Evolutionary conservation across 2,329 filamentous ascomycete genomes (phyloP).

Genomic region (Magnaporthiopsis poae): DNA sequence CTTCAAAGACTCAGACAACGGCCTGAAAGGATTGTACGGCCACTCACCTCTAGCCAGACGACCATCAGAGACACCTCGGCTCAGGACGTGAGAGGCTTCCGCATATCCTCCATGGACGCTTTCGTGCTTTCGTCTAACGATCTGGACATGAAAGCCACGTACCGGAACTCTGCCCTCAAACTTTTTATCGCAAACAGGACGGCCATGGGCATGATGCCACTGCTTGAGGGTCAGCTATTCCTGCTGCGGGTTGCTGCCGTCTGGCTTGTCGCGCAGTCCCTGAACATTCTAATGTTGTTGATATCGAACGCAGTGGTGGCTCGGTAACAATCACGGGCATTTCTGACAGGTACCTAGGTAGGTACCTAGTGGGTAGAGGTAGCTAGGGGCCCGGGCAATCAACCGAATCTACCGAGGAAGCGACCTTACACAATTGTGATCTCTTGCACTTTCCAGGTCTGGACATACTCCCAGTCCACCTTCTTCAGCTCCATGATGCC

Average conservation of each 20-base stretch:
- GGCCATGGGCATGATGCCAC: slow-evolving; percentile 25
- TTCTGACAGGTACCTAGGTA: too few relatives aligned
- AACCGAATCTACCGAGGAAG: too few relatives aligned
- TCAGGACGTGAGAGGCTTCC: slow-evolving; percentile 35
- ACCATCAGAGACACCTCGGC: slow-evolving; percentile 10
- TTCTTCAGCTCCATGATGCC: too few relatives aligned
- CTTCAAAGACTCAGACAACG: slow-evolving; percentile 35
- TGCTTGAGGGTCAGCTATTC: slow-evolving; percentile 25
- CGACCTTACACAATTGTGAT: too few relatives aligned
- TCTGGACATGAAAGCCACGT: slow-evolving; percentile 20
- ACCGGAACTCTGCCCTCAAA: slow-evolving; percentile 28
- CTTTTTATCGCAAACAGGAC: slow-evolving; percentile 36
- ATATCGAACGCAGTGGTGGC: too few relatives aligned
- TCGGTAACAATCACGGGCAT: too few relatives aligned
- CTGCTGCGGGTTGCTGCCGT: slow-evolving; percentile 17
- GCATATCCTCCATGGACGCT: slow-evolving; percentile 42
- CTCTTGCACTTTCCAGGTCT: too few relatives aligned
- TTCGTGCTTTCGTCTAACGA: slow-evolving; percentile 31
- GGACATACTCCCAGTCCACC: too few relatives aligned
- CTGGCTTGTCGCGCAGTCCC: neutral
- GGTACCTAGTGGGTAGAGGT: too few relatives aligned
- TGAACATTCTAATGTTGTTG: too few relatives aligned
- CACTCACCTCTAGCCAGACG: slow-evolving; percentile 21
- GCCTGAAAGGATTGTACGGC: slow-evolving; percentile 31
- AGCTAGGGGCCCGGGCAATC: too few relatives aligned